Percentiles rank a stretch among this genome's conserved stretches.
Evolutionary conservation across 208 protist genomes (phyloP).

Genomic region (Wallacemonas sp.): DNA sequence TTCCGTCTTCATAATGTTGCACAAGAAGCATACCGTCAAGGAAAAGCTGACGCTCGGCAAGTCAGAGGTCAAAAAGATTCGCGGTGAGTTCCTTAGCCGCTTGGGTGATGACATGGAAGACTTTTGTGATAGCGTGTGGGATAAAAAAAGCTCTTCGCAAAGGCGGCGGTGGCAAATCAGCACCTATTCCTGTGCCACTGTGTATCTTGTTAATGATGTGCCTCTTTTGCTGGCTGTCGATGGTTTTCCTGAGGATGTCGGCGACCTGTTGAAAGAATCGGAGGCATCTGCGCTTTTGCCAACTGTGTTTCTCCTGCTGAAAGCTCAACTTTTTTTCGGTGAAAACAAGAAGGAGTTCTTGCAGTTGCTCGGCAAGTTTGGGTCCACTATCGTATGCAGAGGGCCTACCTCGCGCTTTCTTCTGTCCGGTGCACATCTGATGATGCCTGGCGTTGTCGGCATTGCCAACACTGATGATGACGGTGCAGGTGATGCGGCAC

Average conservation of each 20-base stretch:
- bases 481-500: background rate
- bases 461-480: background rate
- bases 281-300: constrained; percentile 24
- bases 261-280: constrained; percentile 12
- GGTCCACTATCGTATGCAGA: constrained; percentile 31
- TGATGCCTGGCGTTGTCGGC: constrained; percentile 70
- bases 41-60: constrained; percentile 40
- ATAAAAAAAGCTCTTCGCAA: constrained; percentile 44
- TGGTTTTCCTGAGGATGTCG: constrained; percentile 30
- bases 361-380: constrained; percentile 12
- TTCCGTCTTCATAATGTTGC: constrained; percentile 41
- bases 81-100: constrained; percentile 19
- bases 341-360: constrained; percentile 21
- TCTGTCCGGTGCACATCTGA: constrained; percentile 72
- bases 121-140: constrained; percentile 44
- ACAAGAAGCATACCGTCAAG: constrained; percentile 58
- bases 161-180: constrained; percentile 43
- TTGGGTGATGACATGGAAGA: constrained; percentile 39
- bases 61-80: constrained; percentile 52
- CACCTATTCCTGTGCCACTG: constrained; percentile 24
- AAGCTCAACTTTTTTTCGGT: constrained; percentile 21
- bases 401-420: constrained; percentile 65
- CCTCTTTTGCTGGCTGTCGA: constrained; percentile 49
- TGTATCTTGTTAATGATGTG: constrained; percentile 56
- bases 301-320: constrained; percentile 66